Percentiles rank a stretch among this genome's conserved stretches.
phyloP scores from a whole-genome alignment of 495 filamentous ascomycete species.

The Penicillium argentinense region DNA sequence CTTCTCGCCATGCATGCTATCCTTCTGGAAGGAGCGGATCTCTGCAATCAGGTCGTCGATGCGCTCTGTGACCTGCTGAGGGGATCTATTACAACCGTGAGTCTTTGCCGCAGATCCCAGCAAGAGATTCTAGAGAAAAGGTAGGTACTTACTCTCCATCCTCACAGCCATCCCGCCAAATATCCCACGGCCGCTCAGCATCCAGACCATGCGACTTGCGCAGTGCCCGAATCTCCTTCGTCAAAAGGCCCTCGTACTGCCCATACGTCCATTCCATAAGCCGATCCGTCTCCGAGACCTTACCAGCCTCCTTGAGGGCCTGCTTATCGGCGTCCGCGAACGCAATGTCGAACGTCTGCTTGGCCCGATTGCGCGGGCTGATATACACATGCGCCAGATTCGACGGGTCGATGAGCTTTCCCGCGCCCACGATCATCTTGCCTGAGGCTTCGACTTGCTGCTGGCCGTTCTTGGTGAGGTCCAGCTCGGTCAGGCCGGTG shows the following conservation, averaged over 20 bases:
- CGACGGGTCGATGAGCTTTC: conserved; percentile 73
- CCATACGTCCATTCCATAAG: conserved; percentile 90
- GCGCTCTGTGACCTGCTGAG: conserved; percentile 60
- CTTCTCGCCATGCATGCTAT: conserved; percentile 47
- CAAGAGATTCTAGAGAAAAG: background rate
- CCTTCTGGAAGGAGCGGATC: conserved; percentile 56
- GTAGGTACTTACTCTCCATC: conserved; percentile 41
- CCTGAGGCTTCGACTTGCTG: conserved; percentile 70
- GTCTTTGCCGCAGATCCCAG: background rate
- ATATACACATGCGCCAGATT: conserved; percentile 76
- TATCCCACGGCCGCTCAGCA: conserved; percentile 61
- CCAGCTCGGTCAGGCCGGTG: conserved; percentile 80
- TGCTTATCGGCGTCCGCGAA: conserved; percentile 43
- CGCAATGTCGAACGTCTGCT: conserved; percentile 72
- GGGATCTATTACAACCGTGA: conserved; percentile 26
- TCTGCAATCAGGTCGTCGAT: conserved; percentile 66
- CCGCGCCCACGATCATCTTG: conserved; percentile 67
- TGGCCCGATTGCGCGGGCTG: conserved; percentile 75
- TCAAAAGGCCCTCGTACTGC: conserved; percentile 77
- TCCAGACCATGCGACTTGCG: conserved; percentile 62
- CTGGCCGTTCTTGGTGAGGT: conserved; percentile 72
- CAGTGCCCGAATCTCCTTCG: conserved; percentile 59
- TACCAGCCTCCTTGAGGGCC: conserved; percentile 23
- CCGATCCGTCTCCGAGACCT: conserved; percentile 60
- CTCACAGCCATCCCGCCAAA: conserved; percentile 81